phyloP scores from a whole-genome alignment of 2,329 filamentous ascomycete species.

The Seiridium unicorne region DNA sequence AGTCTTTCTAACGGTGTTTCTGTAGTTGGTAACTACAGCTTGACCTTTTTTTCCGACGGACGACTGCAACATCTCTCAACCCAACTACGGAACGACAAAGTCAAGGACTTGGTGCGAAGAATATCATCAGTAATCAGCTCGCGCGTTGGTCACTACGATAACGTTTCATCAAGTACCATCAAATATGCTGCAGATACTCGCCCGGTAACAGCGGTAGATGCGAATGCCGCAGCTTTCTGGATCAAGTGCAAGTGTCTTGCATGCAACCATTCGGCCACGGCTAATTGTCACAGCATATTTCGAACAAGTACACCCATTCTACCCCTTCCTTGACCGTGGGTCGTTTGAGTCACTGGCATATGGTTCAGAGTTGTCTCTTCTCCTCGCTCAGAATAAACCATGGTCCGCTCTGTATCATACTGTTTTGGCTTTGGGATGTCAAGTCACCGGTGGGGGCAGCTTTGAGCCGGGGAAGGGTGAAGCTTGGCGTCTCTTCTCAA shows the following conservation, averaged over 20 bases:
- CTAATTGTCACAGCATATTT: slow-evolving; percentile 29
- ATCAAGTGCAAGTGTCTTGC: slow-evolving; percentile 9
- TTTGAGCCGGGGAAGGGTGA: slow-evolving; percentile 37
- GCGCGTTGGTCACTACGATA: neutral
- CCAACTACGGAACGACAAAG: slow-evolving; percentile 25
- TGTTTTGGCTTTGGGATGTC: slow-evolving; percentile 35
- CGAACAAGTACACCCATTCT: slow-evolving; percentile 33
- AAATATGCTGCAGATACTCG: neutral
- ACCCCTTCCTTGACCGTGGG: slow-evolving; percentile 37
- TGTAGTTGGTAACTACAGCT: slow-evolving; percentile 21
- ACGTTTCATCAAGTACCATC: slow-evolving; percentile 8
- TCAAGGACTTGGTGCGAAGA: slow-evolving; percentile 24
- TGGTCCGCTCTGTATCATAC: slow-evolving; percentile 37
- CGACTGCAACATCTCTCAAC: slow-evolving; percentile 26
- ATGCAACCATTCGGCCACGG: neutral
- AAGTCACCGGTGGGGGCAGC: slow-evolving; percentile 30
- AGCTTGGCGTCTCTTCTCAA: slow-evolving; percentile 37
- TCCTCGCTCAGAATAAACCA: slow-evolving; percentile 24
- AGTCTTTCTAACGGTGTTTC: neutral
- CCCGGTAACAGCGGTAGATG: neutral
- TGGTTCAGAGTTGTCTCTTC: slow-evolving; percentile 21
- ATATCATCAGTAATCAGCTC: slow-evolving; percentile 22
- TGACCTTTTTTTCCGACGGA: slow-evolving; percentile 28
- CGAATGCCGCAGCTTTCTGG: neutral
- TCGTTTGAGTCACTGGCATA: slow-evolving; percentile 31